These are phyloP conservation scores for Moesziomyces aphidis DNA, from an alignment of 1,284 basidiomycete species.

Conservation along the genomic window DNA sequence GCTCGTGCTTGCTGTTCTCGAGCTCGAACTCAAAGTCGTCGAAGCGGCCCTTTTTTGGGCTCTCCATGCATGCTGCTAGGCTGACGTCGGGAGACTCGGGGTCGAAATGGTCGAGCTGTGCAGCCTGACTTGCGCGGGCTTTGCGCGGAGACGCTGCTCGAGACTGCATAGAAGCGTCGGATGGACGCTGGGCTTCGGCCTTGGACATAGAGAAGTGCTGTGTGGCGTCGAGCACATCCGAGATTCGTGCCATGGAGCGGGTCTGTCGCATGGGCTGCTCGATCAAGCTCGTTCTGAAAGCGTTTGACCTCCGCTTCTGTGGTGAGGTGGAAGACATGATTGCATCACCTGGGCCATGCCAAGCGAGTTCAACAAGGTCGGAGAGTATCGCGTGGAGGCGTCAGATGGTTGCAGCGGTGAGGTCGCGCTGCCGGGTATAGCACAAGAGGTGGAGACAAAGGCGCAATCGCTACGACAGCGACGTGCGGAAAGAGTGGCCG, in stretches of 20 bases:
- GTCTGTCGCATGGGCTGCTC: conserved; percentile 46
- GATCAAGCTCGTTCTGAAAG: conserved; percentile 14
- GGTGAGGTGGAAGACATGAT: conserved; percentile 44
- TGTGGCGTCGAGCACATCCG: conserved; percentile 16
- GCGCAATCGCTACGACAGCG: no score
- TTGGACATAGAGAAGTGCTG: conserved; percentile 9
- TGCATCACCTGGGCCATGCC: not conserved
- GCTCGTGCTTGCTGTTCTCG: conserved; percentile 27
- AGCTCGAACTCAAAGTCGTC: conserved; percentile 52
- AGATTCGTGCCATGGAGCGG: conserved; percentile 44
- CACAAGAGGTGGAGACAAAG: no score
- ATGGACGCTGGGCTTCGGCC: conserved; percentile 1
- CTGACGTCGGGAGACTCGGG: conserved; percentile 30
- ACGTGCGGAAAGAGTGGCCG: no score
- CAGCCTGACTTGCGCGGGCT: conserved; percentile 22
- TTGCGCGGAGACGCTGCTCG: conserved; percentile 19
- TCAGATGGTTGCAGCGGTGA: no score
- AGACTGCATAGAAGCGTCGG: conserved; percentile 10
- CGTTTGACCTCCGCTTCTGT: conserved; percentile 32
- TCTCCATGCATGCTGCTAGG: conserved; percentile 40
- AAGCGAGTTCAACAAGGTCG: not conserved
- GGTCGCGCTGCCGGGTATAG: no score
- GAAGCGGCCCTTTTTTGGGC: conserved; percentile 42
- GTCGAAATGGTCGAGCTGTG: conserved; percentile 23
- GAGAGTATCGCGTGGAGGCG: not conserved